Evolutionary conservation across 495 filamentous ascomycete species (phyloP).

Genomic region (Penicillium flavigenum): DNA sequence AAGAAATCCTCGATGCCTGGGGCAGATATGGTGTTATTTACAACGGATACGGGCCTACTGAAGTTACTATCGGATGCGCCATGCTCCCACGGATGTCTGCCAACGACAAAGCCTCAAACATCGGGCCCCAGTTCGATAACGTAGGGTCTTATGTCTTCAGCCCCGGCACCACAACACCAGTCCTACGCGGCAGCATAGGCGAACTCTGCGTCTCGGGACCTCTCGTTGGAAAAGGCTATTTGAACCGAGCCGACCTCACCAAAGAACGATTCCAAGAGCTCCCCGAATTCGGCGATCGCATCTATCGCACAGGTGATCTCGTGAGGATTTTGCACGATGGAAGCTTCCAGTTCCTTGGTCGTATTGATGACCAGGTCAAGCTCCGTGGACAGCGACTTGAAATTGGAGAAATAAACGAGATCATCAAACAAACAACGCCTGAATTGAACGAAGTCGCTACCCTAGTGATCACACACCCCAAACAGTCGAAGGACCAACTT

Average conservation of each 20-base stretch:
- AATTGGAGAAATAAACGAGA: slow-evolving; percentile 68
- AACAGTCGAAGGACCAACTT: slow-evolving; percentile 43
- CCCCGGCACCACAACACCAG: slow-evolving; percentile 64
- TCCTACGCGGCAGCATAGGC: slow-evolving; percentile 75
- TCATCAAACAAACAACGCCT: slow-evolving; percentile 41
- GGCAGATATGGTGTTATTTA: slow-evolving; percentile 40
- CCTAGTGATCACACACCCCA: slow-evolving; percentile 43
- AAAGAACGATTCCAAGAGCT: slow-evolving; percentile 39
- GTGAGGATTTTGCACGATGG: slow-evolving; percentile 48
- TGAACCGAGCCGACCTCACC: slow-evolving; percentile 65
- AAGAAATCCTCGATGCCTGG: slow-evolving; percentile 49
- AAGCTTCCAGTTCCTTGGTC: slow-evolving; percentile 64
- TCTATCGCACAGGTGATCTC: slow-evolving; percentile 51
- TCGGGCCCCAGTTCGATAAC: slow-evolving; percentile 79
- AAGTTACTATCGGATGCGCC: slow-evolving; percentile 86
- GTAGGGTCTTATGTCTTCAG: slow-evolving; percentile 78
- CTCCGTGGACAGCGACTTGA: slow-evolving; percentile 76
- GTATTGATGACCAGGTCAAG: slow-evolving; percentile 77
- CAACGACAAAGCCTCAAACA: slow-evolving; percentile 77
- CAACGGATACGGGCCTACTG: slow-evolving; percentile 75
- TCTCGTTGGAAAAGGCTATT: slow-evolving; percentile 83
- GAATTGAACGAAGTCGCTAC: slow-evolving; percentile 41
- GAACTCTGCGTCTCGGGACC: slow-evolving; percentile 86
- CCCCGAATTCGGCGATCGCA: slow-evolving; percentile 36
- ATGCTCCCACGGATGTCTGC: slow-evolving; percentile 64